Base-by-base conservation (phyloP, 2,329 filamentous ascomycete genomes). In the Aspergillus luchuensis region DNA sequence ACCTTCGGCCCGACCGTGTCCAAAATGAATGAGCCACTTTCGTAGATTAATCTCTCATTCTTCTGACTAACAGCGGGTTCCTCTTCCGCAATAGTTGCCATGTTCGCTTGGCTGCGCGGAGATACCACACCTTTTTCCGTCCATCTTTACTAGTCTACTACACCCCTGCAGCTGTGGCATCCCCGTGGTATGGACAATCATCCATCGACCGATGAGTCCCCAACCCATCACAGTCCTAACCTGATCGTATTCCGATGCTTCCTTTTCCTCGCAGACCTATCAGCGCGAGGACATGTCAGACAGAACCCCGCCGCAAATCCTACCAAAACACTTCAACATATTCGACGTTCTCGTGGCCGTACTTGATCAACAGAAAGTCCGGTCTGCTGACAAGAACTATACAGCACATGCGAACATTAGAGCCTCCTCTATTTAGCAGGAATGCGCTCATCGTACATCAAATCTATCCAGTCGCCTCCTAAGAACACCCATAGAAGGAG, bases 11-110 rank as follows among this genome's bases (percentile, higher is more conserved):
- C 33, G 47, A 50, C 25, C 15, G 47, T 50, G 47, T 50, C 47
- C 47, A 50, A 10, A 50, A 33, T 28, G 19, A 50, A 50, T 28
- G 25, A 17, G 47, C 25, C 25, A 33, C 25, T 50, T 15, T n/a
- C 11, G 47, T 50, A 30, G 25, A 50, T 50, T 50, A 50, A 50
- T 50, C 47, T 50, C 47, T 50, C 23, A 50, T 50, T 50, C 19
- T 15, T 50, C 47, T 50, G 25, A 50, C 47, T 50, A 50, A 50
- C 47, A 50, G 47, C 47, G 25, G 47, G 47, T 21, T 33, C 8
- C 25, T 30, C 47, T 50, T 50, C 47, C 47, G 47, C 47, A 17
- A 10, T 17, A 33, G 28, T 30, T 30, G 47, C 45, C 45, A 17
- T 17, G 17, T 43, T 11, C 41, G 25, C 41, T 30, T 23, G 11